A percentile compares a stretch with the other conserved stretches of the same genome.
Evolutionary conservation across 2,329 filamentous ascomycete species (phyloP).

Genomic region (Ophiostoma perfectum): DNA sequence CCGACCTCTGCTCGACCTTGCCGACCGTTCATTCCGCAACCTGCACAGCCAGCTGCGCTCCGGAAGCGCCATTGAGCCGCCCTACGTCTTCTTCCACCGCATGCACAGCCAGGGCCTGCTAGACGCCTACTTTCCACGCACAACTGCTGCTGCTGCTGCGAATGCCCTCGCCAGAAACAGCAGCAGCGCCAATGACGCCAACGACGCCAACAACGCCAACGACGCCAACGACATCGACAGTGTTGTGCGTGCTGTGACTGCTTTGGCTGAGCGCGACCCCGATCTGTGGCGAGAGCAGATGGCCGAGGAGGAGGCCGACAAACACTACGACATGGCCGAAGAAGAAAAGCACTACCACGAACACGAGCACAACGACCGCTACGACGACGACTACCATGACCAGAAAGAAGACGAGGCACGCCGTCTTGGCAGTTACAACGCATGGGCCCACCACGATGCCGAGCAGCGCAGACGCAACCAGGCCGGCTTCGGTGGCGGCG

Average conservation of each 20-base stretch:
- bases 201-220: too few species aligned
- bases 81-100: conserved; percentile 40
- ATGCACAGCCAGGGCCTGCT: conserved; percentile 36
- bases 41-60: conserved; percentile 25
- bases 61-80: conserved; percentile 35
- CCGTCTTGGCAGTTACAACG: neutral
- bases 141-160: conserved; percentile 16
- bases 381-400: conserved; percentile 5
- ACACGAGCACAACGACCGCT: conserved; percentile 11
- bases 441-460: conserved; percentile 1
- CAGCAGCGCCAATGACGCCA: neutral
- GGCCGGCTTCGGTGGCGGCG: conserved; percentile 12
- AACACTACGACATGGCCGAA: conserved; percentile 8
- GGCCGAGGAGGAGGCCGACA: conserved; percentile 20
- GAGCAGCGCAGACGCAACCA: conserved; percentile 1
- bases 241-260: conserved; percentile 21
- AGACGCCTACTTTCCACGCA: conserved; percentile 32
- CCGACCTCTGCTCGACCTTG: conserved; percentile 39
- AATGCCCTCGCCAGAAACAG: neutral
- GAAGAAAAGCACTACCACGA: neutral
- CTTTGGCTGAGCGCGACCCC: conserved; percentile 17
- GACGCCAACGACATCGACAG: too few species aligned
- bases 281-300: conserved; percentile 26
- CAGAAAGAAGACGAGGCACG: conserved; percentile 7
- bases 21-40: conserved; percentile 34